Base-by-base conservation (phyloP, 148 eudicot species). In the Nyssa sinensis region DNA sequence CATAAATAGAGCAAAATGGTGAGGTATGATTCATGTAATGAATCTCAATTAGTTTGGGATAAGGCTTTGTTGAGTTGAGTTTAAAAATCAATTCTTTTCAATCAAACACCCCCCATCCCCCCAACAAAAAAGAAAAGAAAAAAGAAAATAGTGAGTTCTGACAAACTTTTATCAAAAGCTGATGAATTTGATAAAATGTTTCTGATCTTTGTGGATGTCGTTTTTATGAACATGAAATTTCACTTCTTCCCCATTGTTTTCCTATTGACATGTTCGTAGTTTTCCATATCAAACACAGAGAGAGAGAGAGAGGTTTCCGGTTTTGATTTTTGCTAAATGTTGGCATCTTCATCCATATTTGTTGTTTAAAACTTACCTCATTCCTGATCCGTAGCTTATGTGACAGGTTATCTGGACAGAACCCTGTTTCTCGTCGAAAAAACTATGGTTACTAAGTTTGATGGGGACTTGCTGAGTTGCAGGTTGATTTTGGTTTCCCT, bases 391-490 rank as follows among this genome's bases (percentile, higher is more conserved):
- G 66, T 64, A 70, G 79, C 63, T 78, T 62, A 53, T 68, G 69
- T 79, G 72, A 73, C 89, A 94, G 98, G 89, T 76, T 81, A 44
- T 88, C 97, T 72, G 85, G 89, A 59, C 95, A 82, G 58, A 77
- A 75, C 75, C 70, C 86, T 63, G 83, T 35, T 49, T 79, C 98
- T 35, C 86, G 98, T 23, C 78, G 96, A 59, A 90, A 81, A 79
- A 83, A 77, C 71, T 92, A 94, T 75, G 88, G 83, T 78, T 89
- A 92, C 84, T 93, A 78, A 73, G 72, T 53, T 73, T 34, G 63
- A 66, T 74, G 47, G 31, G 61, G 76, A 62, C n/a, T n/a, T n/a
- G n/a, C n/a, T n/a, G 57, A 61, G 27, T 73, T 73, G 69, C 91
- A 94, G 98, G 98, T 94, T 87, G 81, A 72, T 57, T 58, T 27